Conservation (phyloP, 2,329 filamentous ascomycete genomes). For the Emmonsia crescens region DNA sequence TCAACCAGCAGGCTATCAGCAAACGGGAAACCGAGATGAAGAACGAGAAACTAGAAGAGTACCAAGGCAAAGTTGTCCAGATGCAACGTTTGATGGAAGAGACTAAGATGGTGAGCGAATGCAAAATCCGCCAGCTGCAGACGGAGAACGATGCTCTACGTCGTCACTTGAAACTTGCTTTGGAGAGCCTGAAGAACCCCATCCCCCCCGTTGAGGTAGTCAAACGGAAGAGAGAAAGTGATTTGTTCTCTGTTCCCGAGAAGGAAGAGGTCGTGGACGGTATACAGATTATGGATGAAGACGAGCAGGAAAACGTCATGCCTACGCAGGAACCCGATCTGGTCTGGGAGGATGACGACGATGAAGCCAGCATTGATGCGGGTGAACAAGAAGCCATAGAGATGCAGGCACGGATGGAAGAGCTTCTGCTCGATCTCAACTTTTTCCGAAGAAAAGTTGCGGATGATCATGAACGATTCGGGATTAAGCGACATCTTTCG, state of each 20-base stretch:
- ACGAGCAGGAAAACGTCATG: constrained; percentile 37
- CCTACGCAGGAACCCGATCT: constrained; percentile 22
- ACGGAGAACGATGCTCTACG: constrained; percentile 84
- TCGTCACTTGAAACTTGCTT: constrained; percentile 75
- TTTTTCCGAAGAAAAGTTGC: constrained; percentile 77
- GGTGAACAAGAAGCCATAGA: constrained; percentile 42
- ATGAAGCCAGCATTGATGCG: constrained; percentile 11
- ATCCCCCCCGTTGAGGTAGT: constrained; percentile 48
- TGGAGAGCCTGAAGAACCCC: constrained; percentile 80
- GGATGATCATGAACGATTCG: constrained; percentile 51
- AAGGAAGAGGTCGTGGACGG: constrained; percentile 27
- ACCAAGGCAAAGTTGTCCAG: constrained; percentile 76
- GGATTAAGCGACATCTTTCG: constrained; percentile 15
- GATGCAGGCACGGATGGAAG: constrained; percentile 75
- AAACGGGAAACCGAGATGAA: constrained; percentile 61
- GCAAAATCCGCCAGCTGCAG: constrained; percentile 82
- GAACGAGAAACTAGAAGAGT: constrained; percentile 82
- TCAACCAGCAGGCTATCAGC: constrained; percentile 55
- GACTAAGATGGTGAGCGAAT: constrained; percentile 75
- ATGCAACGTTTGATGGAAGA: constrained; percentile 98
- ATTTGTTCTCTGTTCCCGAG: constrained; percentile 26
- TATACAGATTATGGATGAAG: constrained; percentile 37
- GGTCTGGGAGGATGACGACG: constrained; percentile 21
- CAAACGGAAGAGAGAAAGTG: constrained; percentile 23
- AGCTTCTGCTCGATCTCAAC: constrained; percentile 66